phyloP scores from a whole-genome alignment of 2,329 filamentous ascomycete species.

The Fulvia fulva region DNA sequence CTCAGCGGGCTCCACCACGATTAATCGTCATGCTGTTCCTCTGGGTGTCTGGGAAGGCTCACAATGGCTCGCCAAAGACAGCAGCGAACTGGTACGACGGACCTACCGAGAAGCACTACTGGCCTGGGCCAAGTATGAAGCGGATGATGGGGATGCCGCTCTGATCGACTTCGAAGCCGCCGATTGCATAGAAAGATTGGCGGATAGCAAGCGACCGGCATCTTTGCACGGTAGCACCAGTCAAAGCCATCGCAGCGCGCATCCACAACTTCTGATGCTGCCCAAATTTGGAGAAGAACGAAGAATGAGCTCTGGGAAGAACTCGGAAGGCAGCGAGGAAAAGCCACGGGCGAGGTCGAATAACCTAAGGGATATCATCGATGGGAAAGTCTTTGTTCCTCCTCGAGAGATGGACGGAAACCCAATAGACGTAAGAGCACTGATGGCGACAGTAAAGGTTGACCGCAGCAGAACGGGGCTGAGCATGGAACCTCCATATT shows the following conservation, averaged over 20 bases:
- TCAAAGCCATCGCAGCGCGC: slow-evolving; percentile 19
- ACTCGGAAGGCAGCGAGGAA: slow-evolving; percentile 11
- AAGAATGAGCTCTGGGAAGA: slow-evolving; percentile 19
- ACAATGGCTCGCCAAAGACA: slow-evolving; percentile 83
- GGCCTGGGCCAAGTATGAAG: slow-evolving; percentile 63
- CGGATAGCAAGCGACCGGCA: slow-evolving; percentile 18
- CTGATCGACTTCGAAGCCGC: slow-evolving; percentile 26
- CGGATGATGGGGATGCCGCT: slow-evolving; percentile 27
- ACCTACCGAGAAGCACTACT: slow-evolving; percentile 80
- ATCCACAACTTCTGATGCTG: slow-evolving; percentile 23
- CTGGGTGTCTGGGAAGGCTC: slow-evolving; percentile 93
- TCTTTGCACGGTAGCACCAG: slow-evolving; percentile 20
- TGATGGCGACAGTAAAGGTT: slow-evolving; percentile 6
- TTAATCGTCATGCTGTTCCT: slow-evolving; percentile 56
- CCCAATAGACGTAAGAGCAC: slow-evolving; percentile 9
- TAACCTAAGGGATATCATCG: slow-evolving; percentile 22
- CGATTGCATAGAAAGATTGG: slow-evolving; percentile 21
- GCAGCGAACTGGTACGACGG: slow-evolving; percentile 70
- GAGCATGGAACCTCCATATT: not conserved
- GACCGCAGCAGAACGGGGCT: not conserved
- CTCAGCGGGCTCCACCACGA: slow-evolving; percentile 20
- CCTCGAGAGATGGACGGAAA: slow-evolving; percentile 2
- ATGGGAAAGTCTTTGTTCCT: slow-evolving; percentile 16
- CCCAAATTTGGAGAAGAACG: slow-evolving; percentile 19
- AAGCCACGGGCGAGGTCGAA: slow-evolving; percentile 15